These are phyloP conservation scores for Dactylellina sp. DNA, from an alignment of 2,329 filamentous ascomycete genomes.

Conservation along the genomic window DNA sequence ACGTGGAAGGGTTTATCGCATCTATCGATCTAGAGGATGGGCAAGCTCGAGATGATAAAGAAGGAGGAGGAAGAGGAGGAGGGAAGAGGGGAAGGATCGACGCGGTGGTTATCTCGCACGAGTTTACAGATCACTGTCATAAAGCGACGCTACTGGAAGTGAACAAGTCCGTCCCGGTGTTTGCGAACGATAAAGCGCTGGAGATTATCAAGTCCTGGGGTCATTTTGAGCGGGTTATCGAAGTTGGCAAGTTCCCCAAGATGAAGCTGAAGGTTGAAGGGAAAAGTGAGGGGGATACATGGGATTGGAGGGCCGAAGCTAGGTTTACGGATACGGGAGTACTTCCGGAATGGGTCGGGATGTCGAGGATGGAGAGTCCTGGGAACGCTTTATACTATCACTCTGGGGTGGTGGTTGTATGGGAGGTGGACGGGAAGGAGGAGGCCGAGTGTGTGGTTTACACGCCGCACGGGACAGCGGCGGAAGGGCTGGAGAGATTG, in stretches of 20 bases:
- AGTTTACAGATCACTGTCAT: slow-evolving; percentile 78
- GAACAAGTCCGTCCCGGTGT: slow-evolving; percentile 69
- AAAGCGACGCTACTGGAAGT: slow-evolving; percentile 72
- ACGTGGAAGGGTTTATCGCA: slow-evolving; percentile 69
- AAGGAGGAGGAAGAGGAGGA: slow-evolving; percentile 26
- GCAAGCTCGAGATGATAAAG: slow-evolving; percentile 65
- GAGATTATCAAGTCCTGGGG: slow-evolving; percentile 70
- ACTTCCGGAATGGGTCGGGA: slow-evolving; percentile 71
- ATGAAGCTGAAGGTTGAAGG: slow-evolving; percentile 62
- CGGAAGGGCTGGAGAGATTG: slow-evolving; percentile 66
- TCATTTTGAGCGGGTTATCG: slow-evolving; percentile 71
- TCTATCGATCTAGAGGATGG: slow-evolving; percentile 68
- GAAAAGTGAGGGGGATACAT: slow-evolving; percentile 61
- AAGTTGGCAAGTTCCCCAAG: slow-evolving; percentile 66
- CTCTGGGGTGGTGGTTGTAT: slow-evolving; percentile 72
- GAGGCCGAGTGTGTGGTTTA: slow-evolving; percentile 72
- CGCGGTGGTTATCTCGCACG: slow-evolving; percentile 72
- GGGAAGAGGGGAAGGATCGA: slow-evolving; percentile 65
- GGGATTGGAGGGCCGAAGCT: slow-evolving; percentile 62
- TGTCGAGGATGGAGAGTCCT: slow-evolving; percentile 70
- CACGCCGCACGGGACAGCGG: slow-evolving; percentile 73
- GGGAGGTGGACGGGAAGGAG: slow-evolving; percentile 62
- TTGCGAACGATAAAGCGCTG: slow-evolving; percentile 72
- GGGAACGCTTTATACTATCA: slow-evolving; percentile 73
- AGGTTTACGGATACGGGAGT: slow-evolving; percentile 53